Percentiles rank a stretch among this genome's conserved stretches.
These are phyloP conservation scores for Metschnikowia anglica DNA, from an alignment of 805 yeast genomes.

Conservation along the genomic window DNA sequence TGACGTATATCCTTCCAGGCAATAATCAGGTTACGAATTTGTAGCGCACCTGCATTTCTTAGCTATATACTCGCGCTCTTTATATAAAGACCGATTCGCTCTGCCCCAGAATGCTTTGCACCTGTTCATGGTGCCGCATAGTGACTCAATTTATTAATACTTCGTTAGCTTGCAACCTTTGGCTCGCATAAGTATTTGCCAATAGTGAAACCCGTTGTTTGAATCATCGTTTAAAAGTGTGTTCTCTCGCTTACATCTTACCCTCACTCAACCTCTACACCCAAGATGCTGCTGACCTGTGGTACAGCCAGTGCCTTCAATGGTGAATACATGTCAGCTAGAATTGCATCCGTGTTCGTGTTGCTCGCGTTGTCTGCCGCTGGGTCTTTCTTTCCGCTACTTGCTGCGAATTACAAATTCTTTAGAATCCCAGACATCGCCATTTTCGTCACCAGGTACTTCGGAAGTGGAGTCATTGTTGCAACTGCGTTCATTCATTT, in stretches of 20 bases:
- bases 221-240: not conserved
- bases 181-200: too few relatives aligned
- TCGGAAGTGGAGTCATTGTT: conserved; percentile 38
- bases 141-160: too few relatives aligned
- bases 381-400: conserved; percentile 33
- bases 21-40: not conserved
- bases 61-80: not conserved
- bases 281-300: conserved; percentile 8
- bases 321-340: conserved; percentile 27
- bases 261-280: not conserved
- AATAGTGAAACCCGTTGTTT: too few relatives aligned
- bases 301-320: conserved; percentile 16
- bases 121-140: not conserved
- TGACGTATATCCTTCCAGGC: not conserved
- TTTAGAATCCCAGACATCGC: conserved; percentile 27
- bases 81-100: conserved; percentile 1
- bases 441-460: conserved; percentile 30
- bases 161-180: not conserved
- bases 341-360: conserved; percentile 33
- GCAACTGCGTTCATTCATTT: conserved; percentile 39
- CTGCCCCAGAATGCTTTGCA: not conserved
- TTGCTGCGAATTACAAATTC: conserved; percentile 23
- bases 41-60: not conserved
- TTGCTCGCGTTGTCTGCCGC: conserved; percentile 30
- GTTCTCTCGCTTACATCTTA: not conserved